Evolutionary conservation across 2,329 filamentous ascomycete species (phyloP), one percentile per base, ranked within the genome.

Genomic region (Camillea tinctor): DNA sequence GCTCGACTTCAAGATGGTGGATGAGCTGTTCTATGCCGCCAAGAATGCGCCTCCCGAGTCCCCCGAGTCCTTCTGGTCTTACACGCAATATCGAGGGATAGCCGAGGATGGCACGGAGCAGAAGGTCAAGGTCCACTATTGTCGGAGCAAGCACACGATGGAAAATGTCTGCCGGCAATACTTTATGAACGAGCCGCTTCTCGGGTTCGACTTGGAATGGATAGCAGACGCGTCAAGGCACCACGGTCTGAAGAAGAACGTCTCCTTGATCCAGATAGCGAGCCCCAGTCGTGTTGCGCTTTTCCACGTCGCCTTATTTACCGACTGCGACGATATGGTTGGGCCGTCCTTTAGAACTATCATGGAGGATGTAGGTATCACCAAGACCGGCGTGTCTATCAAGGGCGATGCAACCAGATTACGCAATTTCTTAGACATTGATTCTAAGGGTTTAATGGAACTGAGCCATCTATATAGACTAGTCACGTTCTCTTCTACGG

Each of bases 141-240:
- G 92, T 78, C 86, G 79, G 54, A 89, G 80, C 59, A 83, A 82
- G 51, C 78, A 85, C 40, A 85, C 84, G 2, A 89, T 90, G 19
- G 92, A 97, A 72, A 75, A 79, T 5, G 82, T 90, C 7, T 80
- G 86, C 60, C 78, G 84, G 19, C 74, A 84, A 59, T 81, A 89
- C 59, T 97, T 97, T 66, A 71, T 87, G 48, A 66, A 82, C 23
- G 86, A 95, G 69, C 80, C 85, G 48, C 75, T 96, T 1, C 73
- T 97, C n/a, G 93, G 93, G 0, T 92, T 97, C 62, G 93, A 97
- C 69, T 82, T 97, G 63, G 94, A 97, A 77, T 97, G 94, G 93
- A 81, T 86, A 56, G 65, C 79, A 1, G 77, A 82, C 5, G 80
- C 85, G 0, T 77, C 71, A 5, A 79, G 72, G 20, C 68, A 64